Conservation (phyloP, 176 grass and related monocot species). For the Typha latifolia region DNA sequence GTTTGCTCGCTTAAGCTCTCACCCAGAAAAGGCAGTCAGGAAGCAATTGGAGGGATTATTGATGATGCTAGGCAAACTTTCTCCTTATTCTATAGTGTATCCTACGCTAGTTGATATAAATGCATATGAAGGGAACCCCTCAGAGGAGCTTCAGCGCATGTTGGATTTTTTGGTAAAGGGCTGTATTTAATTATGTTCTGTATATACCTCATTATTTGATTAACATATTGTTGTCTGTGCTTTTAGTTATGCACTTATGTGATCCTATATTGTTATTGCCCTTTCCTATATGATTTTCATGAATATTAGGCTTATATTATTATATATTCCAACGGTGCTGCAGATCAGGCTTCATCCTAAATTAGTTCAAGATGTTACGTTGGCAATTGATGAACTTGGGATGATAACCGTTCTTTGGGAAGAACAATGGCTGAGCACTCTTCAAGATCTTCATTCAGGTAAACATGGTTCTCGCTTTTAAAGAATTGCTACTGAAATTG, state of each 20-base stretch:
- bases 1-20: slow-evolving; percentile 87
- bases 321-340: not conserved
- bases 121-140: slow-evolving; percentile 68
- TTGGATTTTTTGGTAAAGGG: slow-evolving; percentile 62
- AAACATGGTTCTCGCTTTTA: slow-evolving; percentile 1
- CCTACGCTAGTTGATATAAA: slow-evolving; percentile 91
- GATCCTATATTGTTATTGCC: slow-evolving; percentile 3
- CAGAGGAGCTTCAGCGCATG: slow-evolving; percentile 78
- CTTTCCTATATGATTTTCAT: too few relatives aligned
- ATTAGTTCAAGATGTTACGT: slow-evolving; percentile 90
- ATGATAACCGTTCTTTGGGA: slow-evolving; percentile 98
- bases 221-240: not conserved
- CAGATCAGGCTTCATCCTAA: slow-evolving; percentile 79
- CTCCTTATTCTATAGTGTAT: slow-evolving; percentile 86
- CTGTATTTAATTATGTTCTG: slow-evolving; percentile 3
- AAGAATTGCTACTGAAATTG: not conserved
- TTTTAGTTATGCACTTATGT: slow-evolving; percentile 3
- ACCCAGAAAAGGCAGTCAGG: slow-evolving; percentile 77
- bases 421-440: slow-evolving; percentile 96
- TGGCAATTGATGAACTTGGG: slow-evolving; percentile 85
- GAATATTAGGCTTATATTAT: too few relatives aligned
- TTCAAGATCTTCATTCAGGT: slow-evolving; percentile 99
- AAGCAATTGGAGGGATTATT: slow-evolving; percentile 73
- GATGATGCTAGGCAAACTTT: slow-evolving; percentile 74
- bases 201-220: not conserved